Base-by-base conservation (phyloP, 345 rosid genomes). In the Moricandia moricandioides region DNA sequence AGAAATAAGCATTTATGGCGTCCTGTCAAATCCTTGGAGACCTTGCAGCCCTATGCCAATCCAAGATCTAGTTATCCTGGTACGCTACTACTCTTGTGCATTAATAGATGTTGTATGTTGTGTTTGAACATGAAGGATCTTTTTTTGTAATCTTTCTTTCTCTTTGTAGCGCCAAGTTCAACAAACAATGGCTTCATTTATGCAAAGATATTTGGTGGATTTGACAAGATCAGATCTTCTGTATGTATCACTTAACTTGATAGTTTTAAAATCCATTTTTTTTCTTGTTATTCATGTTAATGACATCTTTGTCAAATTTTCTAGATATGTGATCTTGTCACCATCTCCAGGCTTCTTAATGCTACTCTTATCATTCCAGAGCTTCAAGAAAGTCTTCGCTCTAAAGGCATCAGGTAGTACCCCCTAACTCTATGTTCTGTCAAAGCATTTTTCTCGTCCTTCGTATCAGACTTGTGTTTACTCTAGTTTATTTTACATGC, bases 281-380 rank as follows among this genome's bases (percentile, higher is more conserved):
- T 8, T 68, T 29, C 59, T 77, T 49, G 47, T 47, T 58, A 0
- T 64, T 67, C 65, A 67, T 72, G 77, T 76, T 80, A 77, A 63
- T 85, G 83, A 85, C 84, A 16, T 77, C 70, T 78, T 80, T 88
- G 51, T 85, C 82, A 83, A 83, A 82, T 85, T 90, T 84, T 88
- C 88, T 91, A 96, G 98, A 88, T 96, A 79, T 92, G 98, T 85
- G 99, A 96, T 91, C 98, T 96, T 88, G 99, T 96, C 84, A 85
- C 93, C 85, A 86, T 96, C 84, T 85, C 99, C 88, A 92, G 98
- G 93, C 99, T 96, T 84, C 81, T 96, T 77, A 96, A 96, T 89
- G 99, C 98, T 85, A 96, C 99, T 73, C 99, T 96, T 83, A 89
- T 92, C 84, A 85, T 96, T 86, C 99, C 99, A 71, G 99, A 96